Evolutionary conservation across 129 eudicot species (phyloP).

Genomic region (Pulicaria dysenterica): DNA sequence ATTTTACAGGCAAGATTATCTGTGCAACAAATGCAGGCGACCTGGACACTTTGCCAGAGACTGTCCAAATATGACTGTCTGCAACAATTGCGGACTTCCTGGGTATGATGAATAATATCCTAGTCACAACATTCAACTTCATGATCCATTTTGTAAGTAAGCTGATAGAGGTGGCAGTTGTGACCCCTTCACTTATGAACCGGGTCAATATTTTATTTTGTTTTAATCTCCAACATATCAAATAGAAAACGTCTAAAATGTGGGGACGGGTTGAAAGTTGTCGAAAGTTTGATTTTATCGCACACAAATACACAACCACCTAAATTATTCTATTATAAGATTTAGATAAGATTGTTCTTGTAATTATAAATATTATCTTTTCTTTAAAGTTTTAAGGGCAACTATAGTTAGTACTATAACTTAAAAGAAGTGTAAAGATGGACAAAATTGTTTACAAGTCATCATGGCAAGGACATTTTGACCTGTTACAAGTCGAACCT

Average conservation of each 20-base stretch:
- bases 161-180: conserved; percentile 1
- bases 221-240: conserved; percentile 1
- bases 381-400: too few species aligned
- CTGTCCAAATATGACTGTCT: conserved; percentile 72
- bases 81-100: conserved; percentile 86
- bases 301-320: background rate
- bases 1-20: conserved; percentile 57
- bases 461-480: background rate
- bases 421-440: background rate
- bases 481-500: background rate
- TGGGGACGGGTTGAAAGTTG: background rate
- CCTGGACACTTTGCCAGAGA: conserved; percentile 88
- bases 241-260: background rate
- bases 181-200: background rate
- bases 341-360: background rate
- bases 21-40: conserved; percentile 79
- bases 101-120: conserved; percentile 48
- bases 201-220: background rate
- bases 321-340: background rate
- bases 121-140: background rate
- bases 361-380: background rate
- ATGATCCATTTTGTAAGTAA: background rate
- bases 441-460: background rate
- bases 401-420: too few species aligned
- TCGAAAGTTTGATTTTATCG: background rate